Evolutionary conservation across 257 asterid species (phyloP), one percentile per base, ranked within the genome.

Genomic region (Agastache rugosa): DNA sequence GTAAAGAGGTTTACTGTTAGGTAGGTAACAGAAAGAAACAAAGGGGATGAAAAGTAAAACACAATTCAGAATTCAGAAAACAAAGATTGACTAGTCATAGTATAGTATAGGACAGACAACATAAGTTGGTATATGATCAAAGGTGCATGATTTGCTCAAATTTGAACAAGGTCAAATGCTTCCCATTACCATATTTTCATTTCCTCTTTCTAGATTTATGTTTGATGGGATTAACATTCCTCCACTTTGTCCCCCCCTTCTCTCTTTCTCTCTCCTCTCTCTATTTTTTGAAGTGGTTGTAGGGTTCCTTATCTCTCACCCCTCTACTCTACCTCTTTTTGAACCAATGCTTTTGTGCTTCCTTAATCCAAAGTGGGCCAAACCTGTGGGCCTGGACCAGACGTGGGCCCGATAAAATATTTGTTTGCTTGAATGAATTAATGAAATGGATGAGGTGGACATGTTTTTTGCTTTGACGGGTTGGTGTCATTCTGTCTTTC

Each of bases 171-270:
- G 59, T 83, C 82, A 79, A 79, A 81, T 78, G 77, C 54, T 71
- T 19, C 77, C 45, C n/a, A 74, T 59, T 47, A 74, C 39, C 6
- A 16, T 17, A 3, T 51, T 79, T 31, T 60, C 54, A 66, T 71
- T 50, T 63, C 34, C 29, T 25, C 48, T 66, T 58, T 78, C 64
- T 19, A 69, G 70, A 81, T 78, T 81, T 86, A 81, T 34, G 81
- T 69, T 61, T 85, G 87, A 82, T 86, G 82, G 83, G 83, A 78
- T 79, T 71, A 83, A 39, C 89, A 82, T 89, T 83, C 92, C 76
- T 80, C 83, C 85, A 83, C 90, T 82, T 80, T 87, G 89, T 85
- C 87, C 51, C 86, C 83, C 67, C 55, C 31, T 16, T 72, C 42
- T 56, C 22, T 44, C 65, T 42, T 51, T 45, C 29, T 65, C 34